These are phyloP conservation scores for Baorangia bicolor DNA, from an alignment of 768 basidiomycete genomes.

Conservation along the genomic window DNA sequence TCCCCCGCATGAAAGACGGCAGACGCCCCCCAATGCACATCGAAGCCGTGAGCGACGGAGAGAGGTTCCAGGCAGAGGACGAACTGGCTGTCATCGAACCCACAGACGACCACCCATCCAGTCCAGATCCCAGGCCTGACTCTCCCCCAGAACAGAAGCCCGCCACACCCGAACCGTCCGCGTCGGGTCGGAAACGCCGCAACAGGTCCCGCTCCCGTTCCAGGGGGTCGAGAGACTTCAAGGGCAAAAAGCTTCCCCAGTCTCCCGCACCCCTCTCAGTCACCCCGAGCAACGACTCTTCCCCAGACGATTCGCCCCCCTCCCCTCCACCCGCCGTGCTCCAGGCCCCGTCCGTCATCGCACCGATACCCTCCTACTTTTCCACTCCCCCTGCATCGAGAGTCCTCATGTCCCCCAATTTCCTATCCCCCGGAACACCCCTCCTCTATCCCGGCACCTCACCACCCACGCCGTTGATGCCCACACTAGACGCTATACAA, in stretches of 20 bases:
- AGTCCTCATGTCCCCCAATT: constrained; percentile 43
- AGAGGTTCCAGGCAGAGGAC: constrained; percentile 50
- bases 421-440: constrained; percentile 53
- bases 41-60: constrained; percentile 81
- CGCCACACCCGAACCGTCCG: constrained; percentile 43
- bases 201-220: constrained; percentile 66
- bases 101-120: constrained; percentile 5
- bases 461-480: constrained; percentile 60
- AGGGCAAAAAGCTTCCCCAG: constrained; percentile 55
- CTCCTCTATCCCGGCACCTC: constrained; percentile 65
- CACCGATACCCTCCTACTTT: constrained; percentile 58
- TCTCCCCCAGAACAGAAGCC: constrained; percentile 30
- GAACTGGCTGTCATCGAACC: constrained; percentile 15
- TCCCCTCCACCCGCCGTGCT: constrained; percentile 27
- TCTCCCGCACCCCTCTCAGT: constrained; percentile 44
- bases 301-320: constrained; percentile 55
- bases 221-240: constrained; percentile 69
- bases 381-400: constrained; percentile 44
- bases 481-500: constrained; percentile 76
- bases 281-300: constrained; percentile 62
- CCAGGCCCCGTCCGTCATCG: constrained; percentile 37
- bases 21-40: constrained; percentile 84
- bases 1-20: constrained; percentile 91
- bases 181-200: constrained; percentile 56
- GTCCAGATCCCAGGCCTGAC: constrained; percentile 25